Evolutionary conservation across 2,329 filamentous ascomycete species (phyloP).

Genomic region (Esteya vermicola): DNA sequence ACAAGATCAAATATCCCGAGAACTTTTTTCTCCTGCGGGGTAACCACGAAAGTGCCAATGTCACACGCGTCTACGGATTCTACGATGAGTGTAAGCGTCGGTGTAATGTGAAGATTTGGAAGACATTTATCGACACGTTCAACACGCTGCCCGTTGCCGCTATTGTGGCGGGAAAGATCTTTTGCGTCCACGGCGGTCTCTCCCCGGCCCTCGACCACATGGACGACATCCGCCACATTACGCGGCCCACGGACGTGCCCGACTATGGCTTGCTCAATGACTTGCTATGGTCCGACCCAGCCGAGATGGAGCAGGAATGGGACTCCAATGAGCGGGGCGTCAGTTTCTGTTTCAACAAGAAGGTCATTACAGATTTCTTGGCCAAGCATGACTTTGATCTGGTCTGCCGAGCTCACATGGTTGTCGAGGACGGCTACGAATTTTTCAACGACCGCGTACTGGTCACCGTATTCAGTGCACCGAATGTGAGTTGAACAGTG

Average conservation of each 20-base stretch:
- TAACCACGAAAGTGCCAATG: slow-evolving; percentile 94
- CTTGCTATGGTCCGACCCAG: slow-evolving; percentile 91
- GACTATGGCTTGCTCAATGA: slow-evolving; percentile 95
- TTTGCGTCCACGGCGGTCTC: slow-evolving; percentile 89
- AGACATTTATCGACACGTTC: slow-evolving; percentile 93
- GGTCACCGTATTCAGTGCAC: slow-evolving; percentile 94
- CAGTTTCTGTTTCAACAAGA: slow-evolving; percentile 97
- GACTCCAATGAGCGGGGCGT: slow-evolving; percentile 94
- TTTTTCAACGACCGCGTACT: slow-evolving; percentile 93
- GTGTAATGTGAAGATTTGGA: slow-evolving; percentile 96
- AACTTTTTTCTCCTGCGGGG: slow-evolving; percentile 93
- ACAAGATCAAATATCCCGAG: slow-evolving; percentile 93
- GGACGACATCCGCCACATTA: slow-evolving; percentile 96
- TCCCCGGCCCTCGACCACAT: slow-evolving; percentile 89
- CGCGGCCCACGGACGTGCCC: slow-evolving; percentile 88
- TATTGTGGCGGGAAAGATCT: slow-evolving; percentile 96
- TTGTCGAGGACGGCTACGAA: slow-evolving; percentile 97
- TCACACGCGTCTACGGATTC: slow-evolving; percentile 91
- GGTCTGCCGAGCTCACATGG: slow-evolving; percentile 96
- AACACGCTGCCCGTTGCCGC: slow-evolving; percentile 89
- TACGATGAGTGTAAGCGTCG: slow-evolving; percentile 96
- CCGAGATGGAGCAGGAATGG: slow-evolving; percentile 97
- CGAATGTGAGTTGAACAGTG: slow-evolving; percentile 58
- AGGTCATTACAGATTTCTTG: slow-evolving; percentile 93
- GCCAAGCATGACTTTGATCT: slow-evolving; percentile 92